Evolutionary conservation across 495 filamentous ascomycete genomes (phyloP).

Genomic region (Xylaria sp.): DNA sequence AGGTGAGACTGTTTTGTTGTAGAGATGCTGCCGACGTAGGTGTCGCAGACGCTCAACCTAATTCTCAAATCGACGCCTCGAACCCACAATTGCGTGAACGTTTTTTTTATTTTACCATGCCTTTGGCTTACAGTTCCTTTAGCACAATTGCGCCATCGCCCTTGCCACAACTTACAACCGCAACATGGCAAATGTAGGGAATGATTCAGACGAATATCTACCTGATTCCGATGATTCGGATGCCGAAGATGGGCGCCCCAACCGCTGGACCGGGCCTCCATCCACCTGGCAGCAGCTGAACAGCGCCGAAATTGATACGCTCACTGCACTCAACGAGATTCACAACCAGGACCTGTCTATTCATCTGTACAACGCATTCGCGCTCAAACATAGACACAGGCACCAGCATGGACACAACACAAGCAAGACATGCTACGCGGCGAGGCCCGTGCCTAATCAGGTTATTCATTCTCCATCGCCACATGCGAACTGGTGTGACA

Average conservation of each 20-base stretch:
- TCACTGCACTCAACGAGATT: constrained; percentile 62
- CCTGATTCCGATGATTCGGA: constrained; percentile 37
- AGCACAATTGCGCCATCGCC: not conserved
- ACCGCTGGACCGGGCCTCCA: constrained; percentile 60
- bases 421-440: constrained; percentile 17
- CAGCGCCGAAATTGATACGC: constrained; percentile 61
- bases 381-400: constrained; percentile 54
- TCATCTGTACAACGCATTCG: constrained; percentile 79
- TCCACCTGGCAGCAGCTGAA: constrained; percentile 69
- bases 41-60: constrained; percentile 3
- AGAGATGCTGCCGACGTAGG: not conserved
- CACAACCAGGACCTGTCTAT: constrained; percentile 68
- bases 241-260: constrained; percentile 50
- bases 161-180: not conserved
- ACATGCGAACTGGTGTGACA: not conserved
- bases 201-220: constrained; percentile 33
- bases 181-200: constrained; percentile 32
- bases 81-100: constrained; percentile 20
- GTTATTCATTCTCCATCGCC: constrained; percentile 1
- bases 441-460: constrained; percentile 27
- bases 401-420: constrained; percentile 25
- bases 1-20: not conserved
- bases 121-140: not conserved
- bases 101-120: not conserved
- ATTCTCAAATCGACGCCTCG: not conserved